Conservation (phyloP, 2,329 filamentous ascomycete genomes). For the Ramularia collo-cygni region DNA sequence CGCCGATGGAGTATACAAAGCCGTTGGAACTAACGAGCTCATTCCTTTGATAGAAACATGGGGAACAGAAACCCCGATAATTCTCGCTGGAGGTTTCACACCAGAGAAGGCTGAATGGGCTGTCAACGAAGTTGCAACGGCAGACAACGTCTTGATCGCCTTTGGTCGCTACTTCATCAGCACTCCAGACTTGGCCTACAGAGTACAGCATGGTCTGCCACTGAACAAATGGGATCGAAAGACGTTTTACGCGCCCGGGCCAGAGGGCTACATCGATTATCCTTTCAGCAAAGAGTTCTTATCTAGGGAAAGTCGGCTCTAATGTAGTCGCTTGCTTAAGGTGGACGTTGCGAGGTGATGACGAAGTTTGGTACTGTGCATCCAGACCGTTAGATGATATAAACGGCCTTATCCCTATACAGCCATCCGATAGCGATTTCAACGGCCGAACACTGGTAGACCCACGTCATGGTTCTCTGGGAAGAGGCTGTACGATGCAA, state of each 20-base stretch:
- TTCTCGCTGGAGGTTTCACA: constrained; percentile 38
- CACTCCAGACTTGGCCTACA: constrained; percentile 44
- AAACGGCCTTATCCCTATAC: no score
- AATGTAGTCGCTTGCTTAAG: no score
- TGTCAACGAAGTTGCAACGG: constrained; percentile 36
- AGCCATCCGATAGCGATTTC: no score
- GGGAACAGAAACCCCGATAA: constrained; percentile 25
- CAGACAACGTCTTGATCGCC: constrained; percentile 39
- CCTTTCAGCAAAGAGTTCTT: constrained; percentile 32
- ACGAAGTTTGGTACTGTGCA: no score
- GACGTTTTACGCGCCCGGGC: constrained; percentile 39
- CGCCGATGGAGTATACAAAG: constrained; percentile 25
- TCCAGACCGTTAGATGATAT: no score
- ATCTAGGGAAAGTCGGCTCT: no score
- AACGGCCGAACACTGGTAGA: no score
- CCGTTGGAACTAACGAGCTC: constrained; percentile 16
- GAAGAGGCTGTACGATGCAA: no score
- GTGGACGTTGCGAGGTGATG: no score
- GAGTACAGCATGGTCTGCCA: constrained; percentile 38
- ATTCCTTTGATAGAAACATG: constrained; percentile 19
- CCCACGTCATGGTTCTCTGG: no score
- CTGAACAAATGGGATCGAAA: constrained; percentile 41
- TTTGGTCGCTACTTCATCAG: constrained; percentile 46
- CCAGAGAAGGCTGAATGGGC: constrained; percentile 32
- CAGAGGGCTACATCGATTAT: constrained; percentile 39